Conservation (phyloP, 2,329 filamentous ascomycete genomes). For the Microdochium bolleyi region DNA sequence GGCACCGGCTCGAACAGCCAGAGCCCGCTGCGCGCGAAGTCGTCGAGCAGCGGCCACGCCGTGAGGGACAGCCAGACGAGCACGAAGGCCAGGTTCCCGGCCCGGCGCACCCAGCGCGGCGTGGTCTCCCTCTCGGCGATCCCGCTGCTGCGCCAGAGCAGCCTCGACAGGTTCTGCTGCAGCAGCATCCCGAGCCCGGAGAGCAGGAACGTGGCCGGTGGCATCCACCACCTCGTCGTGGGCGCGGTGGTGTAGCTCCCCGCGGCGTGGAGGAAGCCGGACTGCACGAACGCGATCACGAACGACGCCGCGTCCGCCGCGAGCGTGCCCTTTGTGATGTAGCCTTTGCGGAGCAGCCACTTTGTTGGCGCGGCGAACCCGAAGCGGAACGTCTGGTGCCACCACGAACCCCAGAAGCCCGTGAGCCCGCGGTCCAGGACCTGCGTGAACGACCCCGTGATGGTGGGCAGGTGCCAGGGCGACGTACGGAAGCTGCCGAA, state of each 20-base stretch:
- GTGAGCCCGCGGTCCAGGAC: constrained; percentile 63
- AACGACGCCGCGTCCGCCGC: constrained; percentile 23
- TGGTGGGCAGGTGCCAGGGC: constrained; percentile 45
- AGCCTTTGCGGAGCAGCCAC: constrained; percentile 32
- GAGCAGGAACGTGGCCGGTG: constrained; percentile 63
- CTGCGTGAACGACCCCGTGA: constrained; percentile 44
- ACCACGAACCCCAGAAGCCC: constrained; percentile 79
- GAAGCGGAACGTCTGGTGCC: constrained; percentile 85
- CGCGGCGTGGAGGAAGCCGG: constrained; percentile 60
- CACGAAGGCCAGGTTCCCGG: constrained; percentile 54
- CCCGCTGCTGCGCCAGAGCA: neutral
- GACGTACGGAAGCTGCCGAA: constrained; percentile 43
- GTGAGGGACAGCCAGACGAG: constrained; percentile 63
- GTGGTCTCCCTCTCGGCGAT: neutral
- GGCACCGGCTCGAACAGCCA: constrained; percentile 83
- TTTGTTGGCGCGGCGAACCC: constrained; percentile 56
- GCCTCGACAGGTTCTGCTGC: constrained; percentile 33
- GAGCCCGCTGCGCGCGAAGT: constrained; percentile 64
- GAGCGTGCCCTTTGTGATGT: constrained; percentile 25
- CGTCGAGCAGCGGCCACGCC: constrained; percentile 59
- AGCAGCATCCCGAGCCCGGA: constrained; percentile 58
- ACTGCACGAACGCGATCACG: constrained; percentile 54
- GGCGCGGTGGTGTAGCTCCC: constrained; percentile 63
- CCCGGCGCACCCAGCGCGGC: constrained; percentile 37
- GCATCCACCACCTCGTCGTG: constrained; percentile 37